A percentile compares a stretch with the other conserved stretches of the same genome.
These are phyloP conservation scores for Cryptomeria japonica DNA, from an alignment of 75 land plant genomes.

Conservation along the genomic window DNA sequence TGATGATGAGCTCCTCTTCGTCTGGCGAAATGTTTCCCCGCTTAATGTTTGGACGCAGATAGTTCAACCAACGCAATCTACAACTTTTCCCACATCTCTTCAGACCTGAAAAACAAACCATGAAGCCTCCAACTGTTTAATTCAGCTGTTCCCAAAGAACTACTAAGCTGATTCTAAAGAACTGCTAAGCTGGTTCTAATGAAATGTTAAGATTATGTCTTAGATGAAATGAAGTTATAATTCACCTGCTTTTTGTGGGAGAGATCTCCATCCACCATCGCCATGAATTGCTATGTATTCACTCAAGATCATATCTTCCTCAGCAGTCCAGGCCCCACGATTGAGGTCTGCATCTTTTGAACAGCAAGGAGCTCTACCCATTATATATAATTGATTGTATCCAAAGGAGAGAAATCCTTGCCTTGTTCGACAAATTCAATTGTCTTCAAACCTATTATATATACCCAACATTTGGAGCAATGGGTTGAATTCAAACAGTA, in stretches of 20 bases:
- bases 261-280: conserved; percentile 12
- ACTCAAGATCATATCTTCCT: conserved; percentile 16
- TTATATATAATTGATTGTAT: not conserved
- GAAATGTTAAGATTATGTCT: no score
- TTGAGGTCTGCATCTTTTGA: conserved; percentile 7
- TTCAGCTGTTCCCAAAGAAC: not conserved
- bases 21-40: not conserved
- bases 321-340: conserved; percentile 17
- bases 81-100: not conserved
- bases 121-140: not conserved
- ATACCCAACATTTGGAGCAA: no score
- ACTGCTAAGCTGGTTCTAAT: no score
- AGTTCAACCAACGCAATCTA: not conserved
- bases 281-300: conserved; percentile 13
- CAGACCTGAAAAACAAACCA: not conserved
- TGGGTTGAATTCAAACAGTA: no score
- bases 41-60: not conserved
- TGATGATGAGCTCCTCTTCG: not conserved
- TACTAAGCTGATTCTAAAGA: no score
- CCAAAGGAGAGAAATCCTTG: no score
- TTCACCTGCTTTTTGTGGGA: conserved; percentile 17
- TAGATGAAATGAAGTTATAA: no score
- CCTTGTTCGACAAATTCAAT: no score
- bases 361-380: conserved; percentile 14
- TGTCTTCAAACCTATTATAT: no score